Evolutionary conservation across 805 yeast species (phyloP), one percentile per base, ranked within the genome.

Genomic region (Wilhelminamyces savonicus): DNA sequence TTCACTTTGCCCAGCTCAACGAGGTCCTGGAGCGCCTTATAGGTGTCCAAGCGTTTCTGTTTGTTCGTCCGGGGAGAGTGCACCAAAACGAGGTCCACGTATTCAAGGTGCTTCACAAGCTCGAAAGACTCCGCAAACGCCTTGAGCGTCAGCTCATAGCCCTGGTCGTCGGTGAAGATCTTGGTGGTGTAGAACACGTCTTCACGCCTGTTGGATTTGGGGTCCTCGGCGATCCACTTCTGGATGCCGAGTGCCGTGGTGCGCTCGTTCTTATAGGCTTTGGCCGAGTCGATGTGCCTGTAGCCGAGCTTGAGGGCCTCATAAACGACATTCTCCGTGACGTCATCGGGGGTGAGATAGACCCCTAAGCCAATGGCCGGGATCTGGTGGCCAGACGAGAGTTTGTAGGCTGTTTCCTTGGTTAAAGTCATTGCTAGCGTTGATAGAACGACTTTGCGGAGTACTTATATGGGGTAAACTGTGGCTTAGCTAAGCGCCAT

Each of bases 241-340:
- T 30, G 37, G 30, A 80, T 71, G 4, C 79, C 92, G 30, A 65
- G 62, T 19, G 94, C 87, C 10, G 80, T 79, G 39, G 71, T 76
- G n/a, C 54, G 63, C 52, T 84, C 94, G 48, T 78, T 79, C 2
- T 71, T 71, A 50, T 83, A 83, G 36, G 68, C 65, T 50, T 74
- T 73, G 3, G 92, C 92, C 7, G 87, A 74, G 52, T 82, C 94
- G 41, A 82, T 78, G 50, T 78, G 85, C 37, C 78, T 69, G 52
- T 78, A 78, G 9, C 88, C 88, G 7, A 65, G 60, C 46, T 74
- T 65, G 35, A 80, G 59, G 10, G 88, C 90, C 24, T 69, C 63
- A 40, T 63, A 64, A 9, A 79, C 78, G 15, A 68, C 47, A 6
- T 54, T 48, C 1, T 50, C 38, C 1, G 74, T 66, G 8, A 7